These are phyloP conservation scores for Aspergillus carlsbadensis DNA, from an alignment of 495 filamentous ascomycete species.

Conservation along the genomic window DNA sequence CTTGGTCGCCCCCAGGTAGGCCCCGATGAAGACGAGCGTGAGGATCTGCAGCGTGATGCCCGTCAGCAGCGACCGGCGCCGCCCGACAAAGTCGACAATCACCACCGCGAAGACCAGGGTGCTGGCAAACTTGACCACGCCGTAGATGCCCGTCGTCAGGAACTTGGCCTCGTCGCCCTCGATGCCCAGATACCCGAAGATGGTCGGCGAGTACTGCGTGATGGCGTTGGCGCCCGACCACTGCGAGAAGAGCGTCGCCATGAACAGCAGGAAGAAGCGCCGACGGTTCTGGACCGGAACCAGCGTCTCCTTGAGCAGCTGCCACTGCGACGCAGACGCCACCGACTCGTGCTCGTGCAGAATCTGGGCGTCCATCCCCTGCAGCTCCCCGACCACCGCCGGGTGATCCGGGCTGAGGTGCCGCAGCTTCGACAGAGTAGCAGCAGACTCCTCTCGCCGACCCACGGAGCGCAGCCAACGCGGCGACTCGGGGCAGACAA, in stretches of 20 bases:
- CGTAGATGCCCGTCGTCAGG: slow-evolving; percentile 45
- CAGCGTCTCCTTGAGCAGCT: slow-evolving; percentile 64
- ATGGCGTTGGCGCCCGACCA: slow-evolving; percentile 32
- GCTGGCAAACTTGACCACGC: slow-evolving; percentile 44
- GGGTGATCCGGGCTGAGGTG: slow-evolving; percentile 49
- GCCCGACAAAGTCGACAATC: slow-evolving; percentile 63
- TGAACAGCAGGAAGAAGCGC: slow-evolving; percentile 44
- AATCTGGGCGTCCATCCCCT: slow-evolving; percentile 57
- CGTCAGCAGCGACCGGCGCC: slow-evolving; percentile 47
- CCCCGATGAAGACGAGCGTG: slow-evolving; percentile 21
- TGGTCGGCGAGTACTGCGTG: slow-evolving; percentile 28
- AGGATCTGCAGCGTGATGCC: slow-evolving; percentile 24
- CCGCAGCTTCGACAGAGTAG: slow-evolving; percentile 50
- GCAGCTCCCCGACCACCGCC: slow-evolving; percentile 58
- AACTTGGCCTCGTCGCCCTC: slow-evolving; percentile 32
- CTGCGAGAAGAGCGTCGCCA: slow-evolving; percentile 28
- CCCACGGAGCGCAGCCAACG: slow-evolving; percentile 63
- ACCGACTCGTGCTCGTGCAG: slow-evolving; percentile 58
- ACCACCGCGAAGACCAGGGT: slow-evolving; percentile 61
- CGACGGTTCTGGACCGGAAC: slow-evolving; percentile 57
- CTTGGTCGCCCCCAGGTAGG: slow-evolving; percentile 18
- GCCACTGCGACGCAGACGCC: slow-evolving; percentile 52
- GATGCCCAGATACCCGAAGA: slow-evolving; percentile 34
- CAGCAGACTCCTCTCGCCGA: slow-evolving; percentile 57
- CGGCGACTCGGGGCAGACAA: slow-evolving; percentile 61